Evolutionary conservation across 176 grass and related monocot genomes (phyloP).

Genomic region (Oropetium thomaeum): DNA sequence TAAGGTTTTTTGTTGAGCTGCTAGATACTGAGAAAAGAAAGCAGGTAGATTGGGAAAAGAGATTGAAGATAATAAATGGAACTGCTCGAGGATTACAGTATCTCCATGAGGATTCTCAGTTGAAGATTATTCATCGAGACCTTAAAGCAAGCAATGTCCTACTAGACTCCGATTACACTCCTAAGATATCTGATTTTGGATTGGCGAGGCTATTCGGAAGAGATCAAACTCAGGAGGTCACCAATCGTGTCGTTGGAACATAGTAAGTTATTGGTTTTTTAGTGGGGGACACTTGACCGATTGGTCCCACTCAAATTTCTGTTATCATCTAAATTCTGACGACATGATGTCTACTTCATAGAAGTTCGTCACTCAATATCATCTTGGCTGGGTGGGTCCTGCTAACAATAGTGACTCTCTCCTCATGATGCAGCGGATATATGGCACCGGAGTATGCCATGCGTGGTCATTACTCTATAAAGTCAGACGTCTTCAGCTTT

Average conservation of each 20-base stretch:
- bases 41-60: slow-evolving; percentile 37
- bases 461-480: slow-evolving; percentile 62
- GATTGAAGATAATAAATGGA: slow-evolving; percentile 39
- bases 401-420: too few relatives aligned
- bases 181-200: slow-evolving; percentile 74
- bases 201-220: slow-evolving; percentile 50
- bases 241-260: slow-evolving; percentile 55
- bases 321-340: too few relatives aligned
- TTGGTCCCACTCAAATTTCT: too few relatives aligned
- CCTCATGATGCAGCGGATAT: slow-evolving; percentile 59
- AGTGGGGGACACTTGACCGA: too few relatives aligned
- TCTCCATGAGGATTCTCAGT: slow-evolving; percentile 65
- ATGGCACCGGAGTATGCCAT: slow-evolving; percentile 60
- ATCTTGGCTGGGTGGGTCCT: too few relatives aligned
- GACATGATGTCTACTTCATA: background rate
- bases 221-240: slow-evolving; percentile 46
- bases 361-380: background rate
- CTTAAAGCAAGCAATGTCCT: slow-evolving; percentile 37
- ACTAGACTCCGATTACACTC: slow-evolving; percentile 44
- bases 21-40: slow-evolving; percentile 36
- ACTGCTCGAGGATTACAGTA: slow-evolving; percentile 54
- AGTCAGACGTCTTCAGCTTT: slow-evolving; percentile 70
- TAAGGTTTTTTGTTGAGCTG: background rate
- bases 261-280: too few relatives aligned
- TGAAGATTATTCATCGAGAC: slow-evolving; percentile 49